Base-by-base conservation (phyloP, 176 grass and related monocot genomes). In the Hordeum marinum region DNA sequence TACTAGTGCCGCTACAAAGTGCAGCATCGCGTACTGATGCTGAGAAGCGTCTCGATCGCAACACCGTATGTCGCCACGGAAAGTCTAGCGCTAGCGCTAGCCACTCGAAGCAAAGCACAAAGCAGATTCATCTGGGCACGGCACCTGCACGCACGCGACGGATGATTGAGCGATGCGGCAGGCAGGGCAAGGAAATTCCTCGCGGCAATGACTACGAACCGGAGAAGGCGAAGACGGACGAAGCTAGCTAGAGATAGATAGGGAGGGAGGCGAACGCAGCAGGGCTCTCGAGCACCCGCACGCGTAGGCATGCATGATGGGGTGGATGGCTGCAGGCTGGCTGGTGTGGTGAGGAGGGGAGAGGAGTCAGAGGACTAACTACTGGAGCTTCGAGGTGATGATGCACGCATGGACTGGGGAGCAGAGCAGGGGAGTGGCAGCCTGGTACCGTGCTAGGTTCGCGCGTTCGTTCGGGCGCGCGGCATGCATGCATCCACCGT, bases 401-500 rank as follows among this genome's bases (percentile, higher is more conserved):
- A 86, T 86, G 83, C 41, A 23, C 79, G 72, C 88, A 71, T 86
- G 88, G 83, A 23, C 24, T 39, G 68, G 57, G 42, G 26, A 67
- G 42, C 67, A 79, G 26, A 67, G 42, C 67, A 79, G 64, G 26
- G 69, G 78, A 75, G 34, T 15, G 27, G 70, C 60, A 45, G 63
- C 23, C 78, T 75, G 42, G n/a, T 43, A 4, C n/a, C 2, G 14
- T 14, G 9, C 35, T 41, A 6, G 67, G 9, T 15, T 43, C 68
- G 68, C 41, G 66, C 20, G 10, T 35, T 20, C 20, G 36, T 41
- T 70, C 67, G 11, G 67, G 20, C 67, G 18, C 66, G 34, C 15
- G 34, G 58, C 35, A 2, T 36, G 80, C 72, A 50, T 18, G 60
- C 43, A 25, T 17, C 11, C 5, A 45, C 63, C 62, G 57, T 8